Percentiles rank a stretch among this genome's conserved stretches.
These are phyloP conservation scores for Daldinia grandis DNA, from an alignment of 495 filamentous ascomycete genomes.

Conservation along the genomic window DNA sequence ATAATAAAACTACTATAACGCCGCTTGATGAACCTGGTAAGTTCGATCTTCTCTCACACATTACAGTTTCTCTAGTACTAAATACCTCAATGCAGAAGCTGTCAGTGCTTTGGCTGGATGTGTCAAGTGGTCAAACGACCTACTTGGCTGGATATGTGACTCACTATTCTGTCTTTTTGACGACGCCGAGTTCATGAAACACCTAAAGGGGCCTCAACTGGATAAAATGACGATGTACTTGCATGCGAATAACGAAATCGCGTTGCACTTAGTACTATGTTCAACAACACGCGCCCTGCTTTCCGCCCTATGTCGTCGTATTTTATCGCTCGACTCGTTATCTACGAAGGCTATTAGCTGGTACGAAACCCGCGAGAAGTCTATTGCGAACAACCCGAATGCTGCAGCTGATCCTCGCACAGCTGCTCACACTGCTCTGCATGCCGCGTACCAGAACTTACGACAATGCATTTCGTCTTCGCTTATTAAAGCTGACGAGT, in stretches of 20 bases:
- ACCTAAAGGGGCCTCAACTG: constrained; percentile 57
- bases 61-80: not conserved
- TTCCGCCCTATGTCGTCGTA: constrained; percentile 70
- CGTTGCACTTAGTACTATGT: constrained; percentile 74
- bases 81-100: constrained; percentile 50
- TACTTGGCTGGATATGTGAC: constrained; percentile 74
- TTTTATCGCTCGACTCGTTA: constrained; percentile 58
- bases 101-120: constrained; percentile 64
- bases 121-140: constrained; percentile 71
- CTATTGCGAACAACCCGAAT: constrained; percentile 15
- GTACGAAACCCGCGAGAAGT: constrained; percentile 48
- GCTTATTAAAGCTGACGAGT: constrained; percentile 56
- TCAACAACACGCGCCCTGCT: constrained; percentile 78
- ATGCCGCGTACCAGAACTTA: constrained; percentile 59
- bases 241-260: constrained; percentile 57
- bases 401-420: constrained; percentile 35
- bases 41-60: constrained; percentile 21
- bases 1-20: constrained; percentile 51
- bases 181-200: constrained; percentile 57
- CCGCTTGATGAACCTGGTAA: constrained; percentile 73
- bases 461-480: constrained; percentile 50
- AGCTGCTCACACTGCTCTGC: constrained; percentile 46
- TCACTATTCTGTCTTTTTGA: constrained; percentile 69
- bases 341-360: constrained; percentile 49
- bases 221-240: constrained; percentile 57